Percentiles rank a stretch among this genome's conserved stretches.
Conservation (phyloP, 768 basidiomycete genomes). For the Boletus rubescentipes region DNA sequence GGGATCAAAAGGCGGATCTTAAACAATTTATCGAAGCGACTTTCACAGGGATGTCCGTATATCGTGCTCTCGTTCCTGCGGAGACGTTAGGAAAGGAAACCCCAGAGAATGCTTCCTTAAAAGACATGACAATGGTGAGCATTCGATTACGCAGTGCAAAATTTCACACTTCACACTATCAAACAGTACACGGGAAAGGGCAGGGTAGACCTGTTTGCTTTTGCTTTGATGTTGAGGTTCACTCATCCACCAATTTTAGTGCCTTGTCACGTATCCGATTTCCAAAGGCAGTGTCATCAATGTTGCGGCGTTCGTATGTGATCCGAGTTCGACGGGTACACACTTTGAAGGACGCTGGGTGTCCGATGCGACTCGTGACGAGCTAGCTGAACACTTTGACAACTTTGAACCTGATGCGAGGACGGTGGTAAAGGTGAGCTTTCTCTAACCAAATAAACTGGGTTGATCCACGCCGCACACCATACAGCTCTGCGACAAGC, state of each 20-base stretch:
- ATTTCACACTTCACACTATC: slow-evolving; percentile 7
- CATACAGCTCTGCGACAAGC: slow-evolving; percentile 34
- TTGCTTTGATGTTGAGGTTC: neutral
- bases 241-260: slow-evolving; percentile 26
- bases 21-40: slow-evolving; percentile 26
- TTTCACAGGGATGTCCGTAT: slow-evolving; percentile 43
- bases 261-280: slow-evolving; percentile 41
- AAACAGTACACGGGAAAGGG: slow-evolving; percentile 13
- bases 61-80: slow-evolving; percentile 38
- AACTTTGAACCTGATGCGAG: slow-evolving; percentile 39
- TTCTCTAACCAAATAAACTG: neutral
- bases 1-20: neutral
- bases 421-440: slow-evolving; percentile 28
- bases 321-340: slow-evolving; percentile 31
- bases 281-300: slow-evolving; percentile 38
- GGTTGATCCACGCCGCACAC: neutral
- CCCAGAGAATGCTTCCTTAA: slow-evolving; percentile 26
- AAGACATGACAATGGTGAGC: slow-evolving; percentile 23
- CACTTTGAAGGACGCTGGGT: slow-evolving; percentile 34
- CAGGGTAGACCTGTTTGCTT: neutral
- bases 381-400: slow-evolving; percentile 30
- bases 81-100: slow-evolving; percentile 27
- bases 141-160: neutral
- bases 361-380: slow-evolving; percentile 28
- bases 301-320: slow-evolving; percentile 31